A percentile compares a stretch with the other conserved stretches of the same genome.
Conservation (phyloP, 2,329 filamentous ascomycete genomes). For the Beauveria sp. region DNA sequence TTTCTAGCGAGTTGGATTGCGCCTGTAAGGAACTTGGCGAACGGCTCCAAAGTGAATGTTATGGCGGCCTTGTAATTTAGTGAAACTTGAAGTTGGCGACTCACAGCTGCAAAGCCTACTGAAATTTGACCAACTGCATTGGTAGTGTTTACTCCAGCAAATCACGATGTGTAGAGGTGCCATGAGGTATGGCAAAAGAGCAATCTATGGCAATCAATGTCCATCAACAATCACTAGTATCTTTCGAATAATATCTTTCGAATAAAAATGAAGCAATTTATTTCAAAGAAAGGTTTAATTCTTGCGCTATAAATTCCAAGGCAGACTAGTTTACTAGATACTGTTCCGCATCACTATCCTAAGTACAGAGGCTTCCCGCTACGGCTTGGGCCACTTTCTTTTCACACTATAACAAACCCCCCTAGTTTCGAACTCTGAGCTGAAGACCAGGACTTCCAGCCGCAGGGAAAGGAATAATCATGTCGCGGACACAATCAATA, state of each 20-base stretch:
- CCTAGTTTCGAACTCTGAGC: background rate
- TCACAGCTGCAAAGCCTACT: too few species aligned
- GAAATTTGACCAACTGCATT: background rate
- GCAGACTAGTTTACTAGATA: too few species aligned
- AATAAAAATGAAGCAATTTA: too few species aligned
- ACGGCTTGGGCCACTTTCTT: background rate
- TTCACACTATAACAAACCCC: background rate
- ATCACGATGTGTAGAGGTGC: background rate
- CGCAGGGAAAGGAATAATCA: background rate
- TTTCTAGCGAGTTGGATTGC: constrained; percentile 5
- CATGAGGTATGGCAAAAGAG: background rate
- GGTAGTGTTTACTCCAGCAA: background rate
- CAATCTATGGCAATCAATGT: background rate
- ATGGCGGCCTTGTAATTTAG: background rate
- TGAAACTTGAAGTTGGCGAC: background rate
- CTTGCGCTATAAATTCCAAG: too few species aligned
- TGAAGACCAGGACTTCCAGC: background rate
- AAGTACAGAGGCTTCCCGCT: too few species aligned
- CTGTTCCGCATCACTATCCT: too few species aligned
- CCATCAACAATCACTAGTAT: too few species aligned
- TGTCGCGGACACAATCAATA: constrained; percentile 2
- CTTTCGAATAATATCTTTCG: too few species aligned
- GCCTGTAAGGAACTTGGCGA: background rate
- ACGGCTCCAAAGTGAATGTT: background rate
- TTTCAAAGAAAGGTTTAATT: too few species aligned